Evolutionary conservation across 2,329 filamentous ascomycete species (phyloP), one percentile per base, ranked within the genome.

Genomic region (Penicillium italicum): DNA sequence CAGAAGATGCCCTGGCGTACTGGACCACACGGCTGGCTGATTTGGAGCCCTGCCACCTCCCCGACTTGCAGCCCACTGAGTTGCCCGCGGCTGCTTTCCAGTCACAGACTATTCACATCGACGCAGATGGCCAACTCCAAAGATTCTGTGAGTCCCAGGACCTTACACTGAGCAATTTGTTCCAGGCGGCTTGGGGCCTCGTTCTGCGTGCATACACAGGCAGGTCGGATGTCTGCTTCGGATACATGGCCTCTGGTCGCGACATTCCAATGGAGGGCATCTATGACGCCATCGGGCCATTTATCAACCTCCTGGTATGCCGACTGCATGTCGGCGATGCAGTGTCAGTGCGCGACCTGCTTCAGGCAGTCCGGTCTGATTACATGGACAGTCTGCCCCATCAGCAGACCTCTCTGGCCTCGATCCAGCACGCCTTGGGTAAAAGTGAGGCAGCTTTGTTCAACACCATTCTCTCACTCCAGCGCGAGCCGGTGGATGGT

Each of bases 201-300:
- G 33, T 36, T 36, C 33, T 36, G 33, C 33, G 33, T 36, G 33
- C 33, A 36, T 36, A 36, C 33, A 36, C 33, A 36, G 33, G 33
- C 33, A 36, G 65, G 16, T 67, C 74, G 31, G 72, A 76, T 50
- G 68, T 75, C 9, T 55, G 72, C 7, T 78, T 75, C 64, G 75
- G 72, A 14, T 73, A 73, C 51, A 75, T 71, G 3, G 67, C 75
- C n/a, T 72, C 70, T 50, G 76, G 76, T 1, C 68, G 75, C 4
- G 69, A 76, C 31, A 66, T 69, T 14, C 65, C 69, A 16, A 65
- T 76, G 11, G 69, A 50, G 20, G 49, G 53, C 12, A 56, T 77
- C 12, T 66, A 72, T 38, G 64, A 70, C 45, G 73, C 77, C 10
- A 62, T 76, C 28, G 76, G 74, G 8, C 69, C 75, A 1, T 55